A percentile compares a stretch with the other conserved stretches of the same genome.
Conservation (phyloP, 2,329 filamentous ascomycete species). For the Aspergillus sp. region DNA sequence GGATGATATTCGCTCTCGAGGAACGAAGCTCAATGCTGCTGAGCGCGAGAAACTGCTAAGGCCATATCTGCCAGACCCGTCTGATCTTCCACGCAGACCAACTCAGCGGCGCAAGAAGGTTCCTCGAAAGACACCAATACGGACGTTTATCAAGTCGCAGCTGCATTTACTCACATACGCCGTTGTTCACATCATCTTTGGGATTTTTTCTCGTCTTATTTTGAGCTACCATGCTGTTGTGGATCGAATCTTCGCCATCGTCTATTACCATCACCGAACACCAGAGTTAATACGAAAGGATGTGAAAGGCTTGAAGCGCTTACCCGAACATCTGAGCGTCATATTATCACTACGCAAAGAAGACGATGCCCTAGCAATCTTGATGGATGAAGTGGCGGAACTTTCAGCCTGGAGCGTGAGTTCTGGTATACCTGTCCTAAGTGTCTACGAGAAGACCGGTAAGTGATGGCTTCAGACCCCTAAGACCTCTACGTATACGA, state of each 20-base stretch:
- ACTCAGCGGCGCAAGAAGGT: constrained; percentile 29
- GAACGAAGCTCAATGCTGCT: constrained; percentile 44
- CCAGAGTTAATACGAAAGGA: constrained; percentile 90
- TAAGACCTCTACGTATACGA: no score
- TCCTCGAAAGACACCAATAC: constrained; percentile 43
- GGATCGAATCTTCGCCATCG: constrained; percentile 75
- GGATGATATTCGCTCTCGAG: constrained; percentile 42
- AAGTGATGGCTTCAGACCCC: constrained; percentile 30
- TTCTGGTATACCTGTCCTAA: constrained; percentile 82
- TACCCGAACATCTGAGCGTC: constrained; percentile 85
- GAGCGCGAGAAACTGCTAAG: constrained; percentile 56
- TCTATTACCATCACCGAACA: constrained; percentile 94
- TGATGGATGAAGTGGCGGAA: constrained; percentile 90
- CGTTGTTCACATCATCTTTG: constrained; percentile 73
- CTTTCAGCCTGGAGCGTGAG: constrained; percentile 91
- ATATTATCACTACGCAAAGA: constrained; percentile 71
- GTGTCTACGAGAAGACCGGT: constrained; percentile 92
- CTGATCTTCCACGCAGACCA: constrained; percentile 28
- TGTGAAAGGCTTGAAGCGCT: constrained; percentile 69
- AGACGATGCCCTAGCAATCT: constrained; percentile 74
- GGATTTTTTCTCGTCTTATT: constrained; percentile 80
- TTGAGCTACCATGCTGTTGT: constrained; percentile 76
- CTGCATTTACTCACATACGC: constrained; percentile 49
- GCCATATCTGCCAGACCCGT: constrained; percentile 55
- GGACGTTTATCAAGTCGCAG: constrained; percentile 48